Evolutionary conservation across 495 filamentous ascomycete species (phyloP), one percentile per base, ranked within the genome.

Genomic region (Talaromyces borbonicus): DNA sequence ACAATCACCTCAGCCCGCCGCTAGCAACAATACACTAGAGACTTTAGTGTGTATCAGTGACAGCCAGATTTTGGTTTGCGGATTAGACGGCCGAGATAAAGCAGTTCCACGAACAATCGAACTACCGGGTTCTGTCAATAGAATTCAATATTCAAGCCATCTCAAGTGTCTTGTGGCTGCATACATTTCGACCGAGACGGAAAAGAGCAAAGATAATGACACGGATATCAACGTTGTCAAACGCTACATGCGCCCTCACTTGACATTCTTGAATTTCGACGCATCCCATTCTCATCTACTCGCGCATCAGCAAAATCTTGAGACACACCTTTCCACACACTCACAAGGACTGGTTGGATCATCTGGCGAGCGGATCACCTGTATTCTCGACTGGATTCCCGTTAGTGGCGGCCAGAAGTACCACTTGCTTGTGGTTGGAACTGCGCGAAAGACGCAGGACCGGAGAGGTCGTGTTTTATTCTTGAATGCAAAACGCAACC

Each of bases 381-480:
- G 68, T 42, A 68, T 75, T 8, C 45, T 68, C 14, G 73, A 76
- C 47, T 76, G 73, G 73, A 62, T 58, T 6, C 70, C 68, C 22
- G 53, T 52, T 32, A 59, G 56, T 47, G 57, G 58, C 16, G 63
- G 58, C 8, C 54, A 69, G n/a, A 53, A 59, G 32, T 71, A 72
- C 26, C 69, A 76, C 49, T 60, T 73, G 42, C 54, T 76, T 20
- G 61, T 69, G 23, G 56, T 76, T 47, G 66, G 68, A 14, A 72
- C 68, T 8, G 53, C 62, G 1, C 55, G 65, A 22, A 50, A 52
- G 5, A 52, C 56, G 4, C 55, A 56, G 35, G 42, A 43, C 8
- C 55, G 57, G 8, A 57, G 54, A 29, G 65, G 65, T 6, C 56
- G 64, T 15, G 58, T 71, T 5, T 55, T 67, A 29, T 62, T 68